phyloP scores from a whole-genome alignment of 352 stramenopile species.

The Globisporangium solare region DNA sequence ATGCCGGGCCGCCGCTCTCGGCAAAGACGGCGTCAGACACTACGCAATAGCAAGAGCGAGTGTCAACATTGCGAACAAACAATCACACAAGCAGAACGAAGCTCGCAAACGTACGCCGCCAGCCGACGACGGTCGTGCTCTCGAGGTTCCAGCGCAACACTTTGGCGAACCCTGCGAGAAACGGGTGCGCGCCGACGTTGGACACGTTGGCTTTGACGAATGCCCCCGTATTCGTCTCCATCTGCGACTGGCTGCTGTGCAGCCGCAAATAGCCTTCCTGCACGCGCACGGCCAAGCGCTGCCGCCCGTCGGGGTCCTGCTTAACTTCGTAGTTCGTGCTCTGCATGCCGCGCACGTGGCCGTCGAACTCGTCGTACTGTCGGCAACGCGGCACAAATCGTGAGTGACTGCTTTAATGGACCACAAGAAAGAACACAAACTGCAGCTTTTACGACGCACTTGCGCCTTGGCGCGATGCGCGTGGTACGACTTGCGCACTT shows the following conservation, averaged over 20 bases:
- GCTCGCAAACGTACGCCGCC: conserved; percentile 41
- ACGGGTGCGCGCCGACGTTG: conserved; percentile 66
- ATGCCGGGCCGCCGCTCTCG: conserved; percentile 54
- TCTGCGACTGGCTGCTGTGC: conserved; percentile 26
- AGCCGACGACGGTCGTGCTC: conserved; percentile 59
- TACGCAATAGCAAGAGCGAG: conserved; percentile 10
- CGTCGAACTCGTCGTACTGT: conserved; percentile 58
- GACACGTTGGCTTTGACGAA: conserved; percentile 42
- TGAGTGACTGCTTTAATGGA: background rate
- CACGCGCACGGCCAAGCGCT: conserved; percentile 31
- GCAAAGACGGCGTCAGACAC: conserved; percentile 73
- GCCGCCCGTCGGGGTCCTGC: conserved; percentile 18
- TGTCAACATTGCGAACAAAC: background rate
- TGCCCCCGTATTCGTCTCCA: conserved; percentile 29
- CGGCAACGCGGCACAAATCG: background rate
- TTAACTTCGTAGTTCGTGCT: conserved; percentile 51
- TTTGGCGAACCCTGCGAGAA: conserved; percentile 51
- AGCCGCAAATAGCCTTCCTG: conserved; percentile 45
- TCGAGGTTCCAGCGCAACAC: conserved; percentile 59
- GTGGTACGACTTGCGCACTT: conserved; percentile 58
- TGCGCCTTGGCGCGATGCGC: conserved; percentile 35
- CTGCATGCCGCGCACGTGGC: conserved; percentile 27
- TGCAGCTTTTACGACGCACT: conserved; percentile 19
- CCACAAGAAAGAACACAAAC: too few species aligned
- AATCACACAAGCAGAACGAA: background rate